Conservation (phyloP, 2,329 filamentous ascomycete species). For the Pochonia chlamydosporia region DNA sequence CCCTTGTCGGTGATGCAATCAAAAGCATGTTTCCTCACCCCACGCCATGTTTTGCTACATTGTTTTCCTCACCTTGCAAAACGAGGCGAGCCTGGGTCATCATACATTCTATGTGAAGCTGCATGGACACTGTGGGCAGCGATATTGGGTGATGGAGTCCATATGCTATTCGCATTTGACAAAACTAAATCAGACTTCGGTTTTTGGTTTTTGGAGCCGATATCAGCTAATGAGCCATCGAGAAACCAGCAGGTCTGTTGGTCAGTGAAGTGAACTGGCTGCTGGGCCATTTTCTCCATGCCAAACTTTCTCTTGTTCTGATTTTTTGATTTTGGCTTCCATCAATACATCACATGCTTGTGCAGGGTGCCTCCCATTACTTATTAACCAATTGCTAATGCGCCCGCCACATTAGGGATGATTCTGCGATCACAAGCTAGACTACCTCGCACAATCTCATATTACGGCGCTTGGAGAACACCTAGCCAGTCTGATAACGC, state of each 20-base stretch:
- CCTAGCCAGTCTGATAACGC: too few species aligned
- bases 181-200: neutral
- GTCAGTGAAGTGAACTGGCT: neutral
- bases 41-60: neutral
- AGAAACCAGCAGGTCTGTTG: neutral
- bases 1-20: neutral
- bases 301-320: neutral
- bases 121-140: too few species aligned
- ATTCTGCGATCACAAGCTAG: too few species aligned
- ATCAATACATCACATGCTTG: too few species aligned
- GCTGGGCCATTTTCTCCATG: neutral
- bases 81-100: neutral
- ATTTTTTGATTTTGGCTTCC: too few species aligned
- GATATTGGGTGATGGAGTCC: too few species aligned
- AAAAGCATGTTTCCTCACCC: neutral
- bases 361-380: too few species aligned
- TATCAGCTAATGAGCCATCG: neutral
- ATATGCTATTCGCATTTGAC: too few species aligned
- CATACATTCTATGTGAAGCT: neutral
- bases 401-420: too few species aligned
- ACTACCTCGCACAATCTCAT: too few species aligned
- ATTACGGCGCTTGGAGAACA: too few species aligned
- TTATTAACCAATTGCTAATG: too few species aligned
- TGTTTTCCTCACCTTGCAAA: neutral
- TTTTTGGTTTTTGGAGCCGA: neutral